Evolutionary conservation across 768 basidiomycete genomes (phyloP).

Genomic region (Cystofilobasidium macerans): DNA sequence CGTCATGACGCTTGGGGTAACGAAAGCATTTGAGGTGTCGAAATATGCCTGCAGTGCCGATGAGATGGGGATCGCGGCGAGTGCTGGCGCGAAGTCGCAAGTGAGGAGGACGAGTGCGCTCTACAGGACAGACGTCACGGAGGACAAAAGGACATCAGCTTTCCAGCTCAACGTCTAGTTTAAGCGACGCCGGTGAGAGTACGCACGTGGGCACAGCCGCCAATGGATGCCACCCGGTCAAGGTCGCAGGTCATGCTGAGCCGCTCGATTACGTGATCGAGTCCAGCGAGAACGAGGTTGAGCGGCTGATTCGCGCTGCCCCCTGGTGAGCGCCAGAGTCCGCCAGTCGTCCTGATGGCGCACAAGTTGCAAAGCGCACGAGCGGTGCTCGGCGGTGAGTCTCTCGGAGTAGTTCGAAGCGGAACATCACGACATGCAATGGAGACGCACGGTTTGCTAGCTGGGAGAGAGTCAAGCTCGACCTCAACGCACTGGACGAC

Average conservation of each 20-base stretch:
- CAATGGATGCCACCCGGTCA: conserved; percentile 59
- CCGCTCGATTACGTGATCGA: conserved; percentile 50
- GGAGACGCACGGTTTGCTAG: conserved; percentile 65
- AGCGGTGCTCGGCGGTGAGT: too few species aligned
- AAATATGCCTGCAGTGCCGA: conserved; percentile 63
- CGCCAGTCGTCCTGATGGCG: conserved; percentile 68
- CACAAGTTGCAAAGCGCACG: too few species aligned
- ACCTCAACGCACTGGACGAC: conserved; percentile 70
- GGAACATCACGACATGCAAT: too few species aligned
- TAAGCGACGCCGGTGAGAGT: not conserved
- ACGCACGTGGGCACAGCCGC: conserved; percentile 66
- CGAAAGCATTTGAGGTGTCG: conserved; percentile 58
- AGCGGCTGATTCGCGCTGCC: conserved; percentile 79
- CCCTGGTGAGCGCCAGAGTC: conserved; percentile 73
- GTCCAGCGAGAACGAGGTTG: conserved; percentile 80
- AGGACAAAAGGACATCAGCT: not conserved
- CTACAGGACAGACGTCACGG: conserved; percentile 16
- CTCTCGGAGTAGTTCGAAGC: too few species aligned
- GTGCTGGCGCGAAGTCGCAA: conserved; percentile 27
- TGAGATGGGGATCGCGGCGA: conserved; percentile 66
- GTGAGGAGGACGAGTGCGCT: conserved; percentile 15
- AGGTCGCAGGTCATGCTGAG: conserved; percentile 55
- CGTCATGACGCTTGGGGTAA: conserved; percentile 1
- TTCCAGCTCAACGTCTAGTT: not conserved
- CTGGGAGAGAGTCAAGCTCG: conserved; percentile 67